Base-by-base conservation (phyloP, 1,139 yeast genomes). In the Hemisphaericaspora xylofermentans region DNA sequence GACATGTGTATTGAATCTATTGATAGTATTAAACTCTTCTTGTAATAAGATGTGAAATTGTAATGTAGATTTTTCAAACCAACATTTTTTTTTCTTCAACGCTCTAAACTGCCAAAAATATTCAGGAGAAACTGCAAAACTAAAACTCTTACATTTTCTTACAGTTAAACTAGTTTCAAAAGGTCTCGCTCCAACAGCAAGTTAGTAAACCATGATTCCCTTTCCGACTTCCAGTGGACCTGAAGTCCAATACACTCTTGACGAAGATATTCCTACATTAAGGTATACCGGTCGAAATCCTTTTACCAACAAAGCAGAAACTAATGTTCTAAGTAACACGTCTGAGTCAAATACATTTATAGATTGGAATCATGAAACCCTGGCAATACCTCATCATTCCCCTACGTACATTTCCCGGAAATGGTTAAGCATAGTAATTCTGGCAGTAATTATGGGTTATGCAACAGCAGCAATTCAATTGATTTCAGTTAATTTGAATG, bases 381-480 rank as follows among this genome's bases (percentile, higher is more conserved):
- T 49, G 30, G 37, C 40, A n/a, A 49, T 49, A 9, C 49, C 56
- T n/a, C 45, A 42, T 13, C 38, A 42, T 14, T 38, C 53, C 0
- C 26, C 40, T 4, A 12, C 18, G n/a, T 35, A 33, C 16, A 30
- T 43, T 16, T 39, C 42, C 4, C 38, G 40, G n/a, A 74, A 75
- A 48, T 86, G 94, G 94, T 42, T 75, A 2, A 74, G 80, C 0
- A 60, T 87, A n/a, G 61, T 82, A 0, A 50, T 69, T 0, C 72
- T 81, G 39, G 80, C 93, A 2, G 52, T 84, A 1, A 30, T 68
- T 1, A 72, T 81, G 26, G 94, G 95, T 0, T 63, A 79, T 24
- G 53, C 77, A 4, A 79, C 91, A 1, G 74, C 85, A 0, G 53
- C 70, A 13, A 71, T 85, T 25, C 89, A 85, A 52, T 73, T 83